Conservation (phyloP, 225 moss, liverwort and hornwort genomes). For the Neckera pumila region DNA sequence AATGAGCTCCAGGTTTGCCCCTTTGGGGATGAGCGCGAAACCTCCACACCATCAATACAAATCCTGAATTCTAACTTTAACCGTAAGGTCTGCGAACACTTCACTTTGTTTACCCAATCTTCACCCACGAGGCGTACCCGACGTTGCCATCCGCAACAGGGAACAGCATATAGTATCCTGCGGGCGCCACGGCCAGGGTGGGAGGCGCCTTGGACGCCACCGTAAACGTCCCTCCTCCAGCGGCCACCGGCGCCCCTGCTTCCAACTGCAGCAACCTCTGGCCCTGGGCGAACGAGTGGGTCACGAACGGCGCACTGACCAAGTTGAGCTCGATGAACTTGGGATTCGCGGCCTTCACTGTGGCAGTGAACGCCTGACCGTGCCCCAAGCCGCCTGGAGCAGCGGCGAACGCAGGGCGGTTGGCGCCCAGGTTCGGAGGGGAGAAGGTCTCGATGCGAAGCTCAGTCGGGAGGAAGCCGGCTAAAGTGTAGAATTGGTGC, state of each 20-base stretch:
- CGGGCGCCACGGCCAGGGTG: conserved; percentile 9
- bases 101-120: neutral
- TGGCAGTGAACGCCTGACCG: conserved; percentile 31
- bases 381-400: conserved; percentile 20
- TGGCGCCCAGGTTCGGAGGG: conserved; percentile 30
- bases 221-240: neutral
- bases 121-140: conserved; percentile 31
- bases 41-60: neutral
- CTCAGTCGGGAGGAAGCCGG: conserved; percentile 33
- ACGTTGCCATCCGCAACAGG: conserved; percentile 37
- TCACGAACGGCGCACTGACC: conserved; percentile 31
- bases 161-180: conserved; percentile 50
- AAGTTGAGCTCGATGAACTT: conserved; percentile 19
- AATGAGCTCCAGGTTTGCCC: neutral
- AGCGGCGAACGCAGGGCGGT: conserved; percentile 1
- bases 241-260: neutral
- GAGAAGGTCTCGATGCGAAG: conserved; percentile 48
- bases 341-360: conserved; percentile 6
- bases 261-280: conserved; percentile 30
- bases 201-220: conserved; percentile 34
- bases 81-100: neutral
- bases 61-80: neutral
- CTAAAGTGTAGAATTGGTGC: conserved; percentile 47
- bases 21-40: neutral
- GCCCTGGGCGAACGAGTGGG: conserved; percentile 41